Percentiles rank a stretch among this genome's conserved stretches.
Conservation (phyloP, 306 rosid species). For the Hylodesmum podocarpum region DNA sequence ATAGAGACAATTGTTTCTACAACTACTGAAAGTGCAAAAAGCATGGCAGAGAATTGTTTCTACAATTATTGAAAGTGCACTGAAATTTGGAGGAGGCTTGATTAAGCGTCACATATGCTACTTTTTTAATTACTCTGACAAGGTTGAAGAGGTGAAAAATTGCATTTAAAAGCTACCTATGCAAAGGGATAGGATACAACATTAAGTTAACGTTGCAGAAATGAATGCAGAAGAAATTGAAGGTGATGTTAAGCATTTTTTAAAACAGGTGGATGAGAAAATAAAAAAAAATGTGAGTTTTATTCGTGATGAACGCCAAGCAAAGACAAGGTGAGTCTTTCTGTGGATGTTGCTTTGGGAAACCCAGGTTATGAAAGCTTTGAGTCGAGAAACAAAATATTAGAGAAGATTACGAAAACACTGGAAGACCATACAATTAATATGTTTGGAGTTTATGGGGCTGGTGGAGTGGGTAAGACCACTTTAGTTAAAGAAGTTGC, state of each 20-base stretch:
- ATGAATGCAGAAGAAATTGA: not conserved
- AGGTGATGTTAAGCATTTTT: too few relatives aligned
- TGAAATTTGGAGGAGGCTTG: not conserved
- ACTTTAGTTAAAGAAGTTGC: not conserved
- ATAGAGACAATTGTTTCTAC: too few relatives aligned
- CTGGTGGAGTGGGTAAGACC: not conserved
- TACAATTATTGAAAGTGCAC: not conserved
- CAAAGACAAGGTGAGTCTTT: not conserved
- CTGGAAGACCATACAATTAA: not conserved
- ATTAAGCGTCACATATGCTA: not conserved
- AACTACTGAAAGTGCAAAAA: too few relatives aligned
- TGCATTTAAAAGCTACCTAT: not conserved
- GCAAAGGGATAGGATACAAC: not conserved
- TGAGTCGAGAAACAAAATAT: not conserved
- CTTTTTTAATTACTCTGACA: not conserved
- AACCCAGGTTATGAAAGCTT: not conserved
- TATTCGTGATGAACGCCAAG: too few relatives aligned
- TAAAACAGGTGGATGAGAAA: too few relatives aligned
- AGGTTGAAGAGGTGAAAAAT: not conserved
- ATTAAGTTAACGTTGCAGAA: not conserved
- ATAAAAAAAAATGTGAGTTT: too few relatives aligned
- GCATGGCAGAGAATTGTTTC: not conserved
- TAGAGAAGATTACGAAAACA: not conserved
- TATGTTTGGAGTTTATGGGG: not conserved
- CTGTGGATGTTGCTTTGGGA: not conserved